Evolutionary conservation across 1,284 basidiomycete genomes (phyloP).

Genomic region (Trichosporon coremiiforme): DNA sequence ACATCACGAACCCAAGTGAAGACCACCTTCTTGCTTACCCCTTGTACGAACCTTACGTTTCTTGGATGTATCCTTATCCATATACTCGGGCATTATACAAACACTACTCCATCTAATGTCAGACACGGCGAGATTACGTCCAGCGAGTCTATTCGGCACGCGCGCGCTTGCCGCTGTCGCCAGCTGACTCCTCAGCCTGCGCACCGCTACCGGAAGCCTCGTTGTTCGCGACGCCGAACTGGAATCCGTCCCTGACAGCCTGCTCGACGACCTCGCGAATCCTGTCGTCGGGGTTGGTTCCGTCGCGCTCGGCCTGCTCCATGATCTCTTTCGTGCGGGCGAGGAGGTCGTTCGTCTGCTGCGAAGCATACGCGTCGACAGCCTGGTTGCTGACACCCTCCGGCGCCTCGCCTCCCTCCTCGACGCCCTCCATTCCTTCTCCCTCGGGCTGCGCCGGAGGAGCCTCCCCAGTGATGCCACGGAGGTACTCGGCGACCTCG

Average conservation of each 20-base stretch:
- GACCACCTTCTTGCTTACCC: background rate
- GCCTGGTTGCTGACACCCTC: conserved; percentile 66
- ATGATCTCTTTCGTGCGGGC: conserved; percentile 64
- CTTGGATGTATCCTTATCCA: conserved; percentile 5
- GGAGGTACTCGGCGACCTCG: conserved; percentile 71
- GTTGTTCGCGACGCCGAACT: conserved; percentile 32
- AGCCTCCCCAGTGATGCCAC: conserved; percentile 57
- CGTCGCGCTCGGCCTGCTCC: conserved; percentile 48
- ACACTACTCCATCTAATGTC: background rate
- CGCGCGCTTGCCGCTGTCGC: conserved; percentile 30
- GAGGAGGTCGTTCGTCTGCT: conserved; percentile 70
- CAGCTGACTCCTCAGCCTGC: background rate
- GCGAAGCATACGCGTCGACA: conserved; percentile 69
- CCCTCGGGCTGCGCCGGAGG: conserved; percentile 11
- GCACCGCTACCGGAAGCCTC: background rate
- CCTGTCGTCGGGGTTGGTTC: conserved; percentile 49
- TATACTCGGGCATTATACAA: conserved; percentile 16
- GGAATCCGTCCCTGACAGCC: conserved; percentile 47
- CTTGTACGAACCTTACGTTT: background rate
- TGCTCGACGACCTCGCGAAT: conserved; percentile 50
- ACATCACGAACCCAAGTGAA: background rate
- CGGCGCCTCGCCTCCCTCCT: background rate
- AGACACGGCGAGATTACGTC: too few species aligned
- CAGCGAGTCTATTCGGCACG: conserved; percentile 22
- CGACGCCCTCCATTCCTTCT: conserved; percentile 13